These are phyloP conservation scores for Aspergillus ibericus DNA, from an alignment of 2,329 filamentous ascomycete species.

Conservation along the genomic window DNA sequence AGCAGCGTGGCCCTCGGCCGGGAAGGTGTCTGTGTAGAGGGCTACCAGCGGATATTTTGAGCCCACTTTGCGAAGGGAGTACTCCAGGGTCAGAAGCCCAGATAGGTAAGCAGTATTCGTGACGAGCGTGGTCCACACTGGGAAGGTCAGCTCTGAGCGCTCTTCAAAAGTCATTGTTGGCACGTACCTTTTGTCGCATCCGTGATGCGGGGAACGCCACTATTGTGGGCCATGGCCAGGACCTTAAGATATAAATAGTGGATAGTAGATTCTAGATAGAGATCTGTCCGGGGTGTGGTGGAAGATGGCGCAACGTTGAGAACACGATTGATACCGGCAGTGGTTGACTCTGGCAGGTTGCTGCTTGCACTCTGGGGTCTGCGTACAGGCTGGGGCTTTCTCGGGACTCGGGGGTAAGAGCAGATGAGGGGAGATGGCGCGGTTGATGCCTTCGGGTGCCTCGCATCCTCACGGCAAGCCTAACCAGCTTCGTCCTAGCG, in stretches of 20 bases:
- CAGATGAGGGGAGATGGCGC: not conserved
- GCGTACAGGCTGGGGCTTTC: not conserved
- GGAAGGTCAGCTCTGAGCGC: not conserved
- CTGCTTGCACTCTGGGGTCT: not conserved
- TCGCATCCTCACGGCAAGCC: not conserved
- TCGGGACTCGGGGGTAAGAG: not conserved
- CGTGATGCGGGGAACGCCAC: constrained; percentile 1
- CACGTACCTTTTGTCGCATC: constrained; percentile 7
- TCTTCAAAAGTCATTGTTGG: not conserved
- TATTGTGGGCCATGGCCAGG: not conserved
- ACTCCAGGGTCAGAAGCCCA: constrained; percentile 77
- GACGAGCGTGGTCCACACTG: constrained; percentile 84
- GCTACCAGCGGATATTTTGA: constrained; percentile 77
- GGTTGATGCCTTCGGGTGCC: not conserved
- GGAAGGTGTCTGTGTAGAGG: constrained; percentile 78
- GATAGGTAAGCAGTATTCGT: constrained; percentile 80
- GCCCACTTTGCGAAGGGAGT: constrained; percentile 65
- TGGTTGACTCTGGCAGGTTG: not conserved
- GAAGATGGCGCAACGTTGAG: not conserved
- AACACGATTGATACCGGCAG: not conserved
- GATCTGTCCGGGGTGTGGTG: not conserved
- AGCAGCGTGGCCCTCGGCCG: constrained; percentile 65
- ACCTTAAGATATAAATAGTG: not conserved
- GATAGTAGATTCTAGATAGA: not conserved
- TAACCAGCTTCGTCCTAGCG: not conserved